These are phyloP conservation scores for Dendrobium chrysotoxum DNA, from an alignment of 106 monocot genomes.

Conservation along the genomic window DNA sequence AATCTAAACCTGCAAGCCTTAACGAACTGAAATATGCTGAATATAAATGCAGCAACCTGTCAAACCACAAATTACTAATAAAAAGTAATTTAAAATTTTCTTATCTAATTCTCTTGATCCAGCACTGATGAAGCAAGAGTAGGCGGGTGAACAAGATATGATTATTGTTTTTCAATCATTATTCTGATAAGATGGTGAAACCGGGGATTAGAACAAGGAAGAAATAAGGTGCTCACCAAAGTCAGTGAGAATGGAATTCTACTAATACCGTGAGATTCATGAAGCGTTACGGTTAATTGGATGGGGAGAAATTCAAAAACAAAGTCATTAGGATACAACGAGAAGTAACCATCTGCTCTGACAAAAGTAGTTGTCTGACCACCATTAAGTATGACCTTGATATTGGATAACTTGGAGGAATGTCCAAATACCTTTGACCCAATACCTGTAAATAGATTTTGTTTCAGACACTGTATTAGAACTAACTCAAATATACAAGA, in stretches of 20 bases:
- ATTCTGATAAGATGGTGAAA: not conserved
- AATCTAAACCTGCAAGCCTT: not conserved
- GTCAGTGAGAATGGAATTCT: not conserved
- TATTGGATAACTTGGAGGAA: constrained; percentile 54
- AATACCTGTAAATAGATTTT: constrained; percentile 16
- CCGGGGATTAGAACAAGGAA: not conserved
- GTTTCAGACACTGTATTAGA: not conserved
- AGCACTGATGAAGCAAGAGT: not conserved
- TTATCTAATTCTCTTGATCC: not conserved
- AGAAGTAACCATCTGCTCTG: constrained; percentile 85
- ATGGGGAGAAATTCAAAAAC: not conserved
- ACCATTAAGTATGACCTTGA: constrained; percentile 91
- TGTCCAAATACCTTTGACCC: constrained; percentile 55
- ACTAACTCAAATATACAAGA: not conserved
- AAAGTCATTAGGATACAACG: constrained; percentile 78
- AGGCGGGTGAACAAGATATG: not conserved
- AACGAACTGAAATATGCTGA: not conserved
- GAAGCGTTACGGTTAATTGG: not conserved
- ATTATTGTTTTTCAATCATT: not conserved
- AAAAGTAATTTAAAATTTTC: not conserved
- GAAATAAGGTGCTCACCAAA: not conserved
- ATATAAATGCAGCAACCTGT: not conserved
- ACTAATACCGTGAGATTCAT: not conserved
- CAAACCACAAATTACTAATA: not conserved
- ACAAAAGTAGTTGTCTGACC: constrained; percentile 69